These are phyloP conservation scores for Diaporthe nobilis DNA, from an alignment of 2,329 filamentous ascomycete genomes.

Conservation along the genomic window DNA sequence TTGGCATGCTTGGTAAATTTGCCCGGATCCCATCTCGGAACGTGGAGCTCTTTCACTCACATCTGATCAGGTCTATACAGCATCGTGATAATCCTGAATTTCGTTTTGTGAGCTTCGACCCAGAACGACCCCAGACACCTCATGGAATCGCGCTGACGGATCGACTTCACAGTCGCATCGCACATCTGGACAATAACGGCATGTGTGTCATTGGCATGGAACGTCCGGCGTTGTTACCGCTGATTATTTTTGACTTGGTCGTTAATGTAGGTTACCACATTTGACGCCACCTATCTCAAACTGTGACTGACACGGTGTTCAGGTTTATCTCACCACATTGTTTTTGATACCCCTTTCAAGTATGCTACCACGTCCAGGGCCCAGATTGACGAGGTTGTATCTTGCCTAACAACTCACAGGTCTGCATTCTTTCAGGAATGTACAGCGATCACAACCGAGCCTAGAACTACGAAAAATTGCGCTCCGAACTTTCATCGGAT, in stretches of 20 bases:
- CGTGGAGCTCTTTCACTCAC: slow-evolving; percentile 47
- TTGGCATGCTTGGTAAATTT: slow-evolving; percentile 65
- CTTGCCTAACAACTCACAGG: slow-evolving; percentile 50
- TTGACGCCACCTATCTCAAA: too few relatives aligned
- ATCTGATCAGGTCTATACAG: slow-evolving; percentile 55
- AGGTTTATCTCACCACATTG: slow-evolving; percentile 73
- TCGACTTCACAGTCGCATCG: slow-evolving; percentile 63
- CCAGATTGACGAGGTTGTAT: too few relatives aligned
- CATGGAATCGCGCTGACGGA: neutral
- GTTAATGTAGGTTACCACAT: slow-evolving; percentile 61
- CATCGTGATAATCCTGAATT: slow-evolving; percentile 69
- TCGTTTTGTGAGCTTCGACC: slow-evolving; percentile 66
- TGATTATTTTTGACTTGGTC: slow-evolving; percentile 72
- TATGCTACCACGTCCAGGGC: slow-evolving; percentile 49
- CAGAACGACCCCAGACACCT: neutral
- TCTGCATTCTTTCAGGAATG: slow-evolving; percentile 68
- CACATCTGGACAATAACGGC: slow-evolving; percentile 64
- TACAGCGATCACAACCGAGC: slow-evolving; percentile 57
- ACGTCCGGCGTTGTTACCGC: slow-evolving; percentile 69
- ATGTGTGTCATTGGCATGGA: slow-evolving; percentile 75
- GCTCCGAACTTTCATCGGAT: slow-evolving; percentile 71
- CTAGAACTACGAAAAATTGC: slow-evolving; percentile 65
- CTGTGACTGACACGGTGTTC: slow-evolving; percentile 3
- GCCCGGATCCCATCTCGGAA: neutral
- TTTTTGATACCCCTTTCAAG: slow-evolving; percentile 73